These are phyloP conservation scores for Alternaria gansuensis DNA, from an alignment of 2,329 filamentous ascomycete genomes.

Conservation along the genomic window DNA sequence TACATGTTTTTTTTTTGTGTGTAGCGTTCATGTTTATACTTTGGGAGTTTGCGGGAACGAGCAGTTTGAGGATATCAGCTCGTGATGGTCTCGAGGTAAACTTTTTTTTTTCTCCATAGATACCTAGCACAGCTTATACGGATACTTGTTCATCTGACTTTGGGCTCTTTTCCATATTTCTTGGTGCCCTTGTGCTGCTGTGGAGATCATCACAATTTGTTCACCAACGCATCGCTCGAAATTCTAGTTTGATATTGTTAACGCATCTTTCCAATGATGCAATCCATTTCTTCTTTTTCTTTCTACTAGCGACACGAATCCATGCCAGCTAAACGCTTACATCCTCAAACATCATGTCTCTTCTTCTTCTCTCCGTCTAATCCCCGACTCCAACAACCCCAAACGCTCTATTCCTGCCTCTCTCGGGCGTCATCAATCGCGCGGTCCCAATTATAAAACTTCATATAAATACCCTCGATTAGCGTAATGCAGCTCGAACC, in stretches of 20 bases:
- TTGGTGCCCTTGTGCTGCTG: background rate
- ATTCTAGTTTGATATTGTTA: background rate
- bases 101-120: background rate
- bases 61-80: background rate
- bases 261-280: background rate
- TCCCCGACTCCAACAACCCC: background rate
- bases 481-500: constrained; percentile 48
- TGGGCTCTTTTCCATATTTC: background rate
- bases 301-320: background rate
- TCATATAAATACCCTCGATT: constrained; percentile 45
- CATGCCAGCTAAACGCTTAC: background rate
- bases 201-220: background rate
- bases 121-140: background rate
- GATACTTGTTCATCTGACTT: background rate
- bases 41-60: background rate
- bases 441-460: constrained; percentile 43
- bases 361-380: background rate
- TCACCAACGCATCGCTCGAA: background rate
- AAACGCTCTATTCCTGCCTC: constrained; percentile 35
- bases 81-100: background rate
- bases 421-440: constrained; percentile 44
- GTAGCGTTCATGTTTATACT: background rate
- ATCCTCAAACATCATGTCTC: background rate
- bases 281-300: background rate
- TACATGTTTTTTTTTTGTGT: background rate